phyloP scores from a whole-genome alignment of 1,284 basidiomycete genomes.

The Pisolithus thermaeus region DNA sequence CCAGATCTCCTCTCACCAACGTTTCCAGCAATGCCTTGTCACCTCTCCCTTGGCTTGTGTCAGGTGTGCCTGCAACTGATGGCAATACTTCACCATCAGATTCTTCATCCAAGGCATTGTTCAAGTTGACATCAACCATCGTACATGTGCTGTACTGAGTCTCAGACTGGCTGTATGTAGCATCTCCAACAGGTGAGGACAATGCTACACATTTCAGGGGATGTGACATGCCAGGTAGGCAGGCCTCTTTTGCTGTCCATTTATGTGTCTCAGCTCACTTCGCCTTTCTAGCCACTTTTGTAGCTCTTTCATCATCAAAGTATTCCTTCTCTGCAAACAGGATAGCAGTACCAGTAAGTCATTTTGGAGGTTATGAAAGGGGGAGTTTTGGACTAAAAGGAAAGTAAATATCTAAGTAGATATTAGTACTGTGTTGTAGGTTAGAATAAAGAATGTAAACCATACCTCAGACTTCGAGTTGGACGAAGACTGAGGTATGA shows the following conservation, averaged over 20 bases:
- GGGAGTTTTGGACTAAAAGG: too few species aligned
- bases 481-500: too few species aligned
- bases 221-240: background rate
- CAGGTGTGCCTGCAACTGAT: too few species aligned
- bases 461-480: too few species aligned
- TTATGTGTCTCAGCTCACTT: background rate
- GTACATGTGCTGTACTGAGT: too few species aligned
- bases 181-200: background rate
- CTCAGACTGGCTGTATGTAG: too few species aligned
- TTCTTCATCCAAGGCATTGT: background rate
- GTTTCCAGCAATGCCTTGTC: background rate
- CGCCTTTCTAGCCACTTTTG: background rate
- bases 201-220: background rate
- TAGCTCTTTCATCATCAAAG: slow-evolving; percentile 8
- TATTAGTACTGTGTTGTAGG: too few species aligned
- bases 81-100: background rate
- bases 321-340: slow-evolving; percentile 5
- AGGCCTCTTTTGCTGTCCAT: background rate
- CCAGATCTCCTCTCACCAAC: background rate
- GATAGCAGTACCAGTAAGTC: background rate
- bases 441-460: too few species aligned
- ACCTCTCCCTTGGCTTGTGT: background rate
- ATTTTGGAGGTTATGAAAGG: too few species aligned
- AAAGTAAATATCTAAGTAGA: too few species aligned
- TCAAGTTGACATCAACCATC: too few species aligned